phyloP scores from a whole-genome alignment of 176 grass and related monocot species.

The Triticum dicoccoides region DNA sequence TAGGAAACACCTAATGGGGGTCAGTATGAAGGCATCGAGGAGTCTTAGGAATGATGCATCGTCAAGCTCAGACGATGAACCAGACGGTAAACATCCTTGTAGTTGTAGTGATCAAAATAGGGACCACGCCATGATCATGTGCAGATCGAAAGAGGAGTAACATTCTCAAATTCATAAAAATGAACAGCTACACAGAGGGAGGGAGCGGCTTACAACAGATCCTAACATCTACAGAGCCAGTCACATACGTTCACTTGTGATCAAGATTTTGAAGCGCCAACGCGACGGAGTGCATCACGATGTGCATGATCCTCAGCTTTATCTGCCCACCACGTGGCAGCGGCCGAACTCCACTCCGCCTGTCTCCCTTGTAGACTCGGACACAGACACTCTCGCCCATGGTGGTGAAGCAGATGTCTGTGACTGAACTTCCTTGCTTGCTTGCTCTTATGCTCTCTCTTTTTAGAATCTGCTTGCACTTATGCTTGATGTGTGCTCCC shows the following conservation, averaged over 20 bases:
- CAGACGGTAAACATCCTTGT: too few relatives aligned
- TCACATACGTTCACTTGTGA: conserved; percentile 32
- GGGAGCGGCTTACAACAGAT: background rate
- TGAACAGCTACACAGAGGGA: background rate
- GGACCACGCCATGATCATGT: background rate
- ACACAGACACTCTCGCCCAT: conserved; percentile 39
- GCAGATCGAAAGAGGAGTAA: conserved; percentile 12
- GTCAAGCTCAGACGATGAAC: conserved; percentile 14
- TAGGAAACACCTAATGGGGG: too few relatives aligned
- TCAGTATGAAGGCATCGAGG: too few relatives aligned
- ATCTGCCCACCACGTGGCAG: conserved; percentile 42
- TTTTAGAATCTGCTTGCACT: too few relatives aligned
- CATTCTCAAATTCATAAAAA: conserved; percentile 19
- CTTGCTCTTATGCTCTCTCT: too few relatives aligned
- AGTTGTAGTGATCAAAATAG: too few relatives aligned
- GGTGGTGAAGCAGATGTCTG: conserved; percentile 5
- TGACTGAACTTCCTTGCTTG: background rate
- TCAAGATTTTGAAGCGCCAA: conserved; percentile 19
- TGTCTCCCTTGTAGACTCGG: conserved; percentile 33
- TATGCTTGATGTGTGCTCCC: conserved; percentile 21
- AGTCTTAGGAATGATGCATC: too few relatives aligned
- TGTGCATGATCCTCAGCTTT: conserved; percentile 51
- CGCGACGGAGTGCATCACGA: conserved; percentile 31
- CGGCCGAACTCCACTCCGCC: conserved; percentile 1
- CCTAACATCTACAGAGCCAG: background rate